phyloP scores from a whole-genome alignment of 2,329 filamentous ascomycete genomes.

The Bipolaris cookei region DNA sequence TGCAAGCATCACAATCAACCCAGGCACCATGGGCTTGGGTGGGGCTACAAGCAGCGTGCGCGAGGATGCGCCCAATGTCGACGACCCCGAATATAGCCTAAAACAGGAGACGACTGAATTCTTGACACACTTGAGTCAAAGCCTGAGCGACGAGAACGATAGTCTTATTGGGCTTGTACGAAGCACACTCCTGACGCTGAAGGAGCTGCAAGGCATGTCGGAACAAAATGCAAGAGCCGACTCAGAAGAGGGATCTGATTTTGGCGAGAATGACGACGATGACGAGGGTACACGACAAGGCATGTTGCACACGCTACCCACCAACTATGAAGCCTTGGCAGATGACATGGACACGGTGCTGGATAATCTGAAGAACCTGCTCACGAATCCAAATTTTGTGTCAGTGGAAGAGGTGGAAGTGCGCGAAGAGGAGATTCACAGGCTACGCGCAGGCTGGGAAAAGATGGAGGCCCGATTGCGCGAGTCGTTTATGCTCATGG shows the following conservation, averaged over 20 bases:
- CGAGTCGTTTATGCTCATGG: conserved; percentile 88
- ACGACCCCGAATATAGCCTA: conserved; percentile 69
- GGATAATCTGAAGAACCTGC: conserved; percentile 78
- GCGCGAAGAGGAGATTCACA: conserved; percentile 88
- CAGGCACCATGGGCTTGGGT: conserved; percentile 37
- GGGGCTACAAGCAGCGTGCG: conserved; percentile 53
- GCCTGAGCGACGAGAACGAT: conserved; percentile 91
- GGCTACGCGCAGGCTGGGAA: conserved; percentile 84
- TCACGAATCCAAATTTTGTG: conserved; percentile 96
- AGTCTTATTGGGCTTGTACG: conserved; percentile 74
- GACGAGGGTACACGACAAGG: conserved; percentile 40
- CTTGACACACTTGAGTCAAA: conserved; percentile 80
- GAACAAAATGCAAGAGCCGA: conserved; percentile 39
- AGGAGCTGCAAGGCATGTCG: conserved; percentile 65
- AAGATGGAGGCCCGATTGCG: conserved; percentile 92
- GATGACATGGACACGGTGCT: conserved; percentile 77
- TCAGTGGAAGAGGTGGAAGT: conserved; percentile 91
- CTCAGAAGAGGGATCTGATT: conserved; percentile 34
- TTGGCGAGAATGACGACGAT: conserved; percentile 46
- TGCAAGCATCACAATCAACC: conserved; percentile 57
- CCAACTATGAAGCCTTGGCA: conserved; percentile 71
- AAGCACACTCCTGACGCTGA: conserved; percentile 73
- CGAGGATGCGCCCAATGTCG: conserved; percentile 60
- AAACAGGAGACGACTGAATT: conserved; percentile 90
- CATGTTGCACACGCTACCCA: conserved; percentile 57